Base-by-base conservation (phyloP, 2,329 filamentous ascomycete species). In the Aureobasidium musti region DNA sequence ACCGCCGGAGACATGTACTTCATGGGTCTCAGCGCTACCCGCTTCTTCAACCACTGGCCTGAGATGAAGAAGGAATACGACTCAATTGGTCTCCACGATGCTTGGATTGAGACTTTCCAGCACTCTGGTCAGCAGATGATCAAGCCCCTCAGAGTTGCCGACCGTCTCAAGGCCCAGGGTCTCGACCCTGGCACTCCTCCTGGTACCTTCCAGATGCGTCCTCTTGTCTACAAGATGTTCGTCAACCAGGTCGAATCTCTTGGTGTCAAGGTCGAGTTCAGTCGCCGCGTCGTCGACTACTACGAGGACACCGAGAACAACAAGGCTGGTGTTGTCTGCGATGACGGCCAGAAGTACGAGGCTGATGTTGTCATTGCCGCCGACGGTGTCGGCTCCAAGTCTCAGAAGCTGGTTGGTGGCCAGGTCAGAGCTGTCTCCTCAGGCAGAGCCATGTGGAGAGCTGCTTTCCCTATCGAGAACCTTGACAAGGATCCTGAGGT, bases 1-100 rank as follows among this genome's bases (percentile, higher is more conserved):
- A 83, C 82, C 14, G 79, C 80, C 65, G 83, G 82, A 83, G 84
- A 86, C 74, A 86, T 85, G 82, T 85, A 84, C 75, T 85, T 85
- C 73, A 86, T 86, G 81, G 82, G 83, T 11, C 78, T 86, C 26
- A 83, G 81, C 54, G 83, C 83, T 26, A 85, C 82, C 52, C 79
- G 78, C 43, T 84, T 84, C 75, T 80, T 85, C 72, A 82, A 81
- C 73, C 82, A 84, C 68, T 85, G 83, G 82, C 82, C 83, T 11
- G 81, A 84, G 63, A 77, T 86, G 72, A 76, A 77, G 47, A 74
- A 78, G 59, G 82, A 85, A 69, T 85, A 82, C 73, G 78, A 82
- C 65, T 70, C 74, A 8, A 84, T 85, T 61, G 83, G 82, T 21
- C 79, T 84, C 60, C 81, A 83, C 70, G 81, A 84, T 72, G 79